Evolutionary conservation across 148 eudicot species (phyloP), one percentile per base, ranked within the genome.

Genomic region (Limonium bicolor): DNA sequence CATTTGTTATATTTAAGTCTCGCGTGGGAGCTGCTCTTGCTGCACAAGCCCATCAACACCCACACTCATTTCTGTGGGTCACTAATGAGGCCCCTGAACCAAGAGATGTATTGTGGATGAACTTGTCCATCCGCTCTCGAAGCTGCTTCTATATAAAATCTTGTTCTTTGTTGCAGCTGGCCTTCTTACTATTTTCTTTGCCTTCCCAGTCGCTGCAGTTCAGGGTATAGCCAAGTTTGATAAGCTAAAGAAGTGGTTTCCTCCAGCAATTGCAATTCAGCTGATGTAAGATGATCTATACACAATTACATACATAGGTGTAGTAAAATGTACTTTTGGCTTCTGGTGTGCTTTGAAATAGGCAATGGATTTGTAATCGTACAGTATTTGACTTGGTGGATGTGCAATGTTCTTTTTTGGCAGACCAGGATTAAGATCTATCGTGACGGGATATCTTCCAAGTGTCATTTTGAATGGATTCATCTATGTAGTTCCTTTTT

Each of bases 51-150:
- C 94, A 69, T 60, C 96, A 87, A 55, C 76, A 65, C 58, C 45
- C 82, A 40, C 71, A 87, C 63, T 88, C 96, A 34, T 71, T 87
- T 47, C 17, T 71, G 28, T 87, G 94, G 96, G 71, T 73, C 38
- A 87, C 96, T 20, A 82, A 82, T 63, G 62, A 67, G 67, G 88
- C 96, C 33, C 94, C 94, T 41, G 96, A 82, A 57, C 94, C 96
- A 15, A 82, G 96, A 54, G 94, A 87, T 61, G 70, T 87, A 20
- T 48, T 78, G 11, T 87, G 96, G 96, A 64, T 29, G 49, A 82
- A 79, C 64, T 54, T 87, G 63, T 69, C 74, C 56, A 73, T 73
- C 31, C 77, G 87, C 15, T 73, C 66, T 52, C 66, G 67, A 74
- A 54, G 31, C 45, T 82, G 20, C 71, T 80, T 27, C 47, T 82